Evolutionary conservation across 148 eudicot species (phyloP).

Genomic region (Chenopodium formosanum): DNA sequence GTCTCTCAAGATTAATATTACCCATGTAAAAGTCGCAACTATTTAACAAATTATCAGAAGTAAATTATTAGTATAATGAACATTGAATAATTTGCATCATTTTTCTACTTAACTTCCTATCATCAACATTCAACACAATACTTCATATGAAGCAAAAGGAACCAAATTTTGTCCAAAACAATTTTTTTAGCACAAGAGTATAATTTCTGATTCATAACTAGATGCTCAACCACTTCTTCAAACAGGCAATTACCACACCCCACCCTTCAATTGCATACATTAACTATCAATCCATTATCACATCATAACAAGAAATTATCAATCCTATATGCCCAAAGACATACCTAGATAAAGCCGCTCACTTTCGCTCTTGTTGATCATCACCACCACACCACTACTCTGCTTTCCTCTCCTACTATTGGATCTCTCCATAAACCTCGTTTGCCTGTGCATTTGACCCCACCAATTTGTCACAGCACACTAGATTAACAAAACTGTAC

Average conservation of each 20-base stretch:
- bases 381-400: slow-evolving; percentile 44
- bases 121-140: not conserved
- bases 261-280: slow-evolving; percentile 2
- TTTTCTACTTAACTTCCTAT: not conserved
- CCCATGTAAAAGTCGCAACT: no score
- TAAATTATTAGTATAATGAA: no score
- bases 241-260: not conserved
- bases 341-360: slow-evolving; percentile 80
- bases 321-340: not conserved
- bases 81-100: not conserved
- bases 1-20: no score
- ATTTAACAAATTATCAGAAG: no score
- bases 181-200: not conserved
- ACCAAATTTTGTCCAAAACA: not conserved
- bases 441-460: slow-evolving; percentile 52
- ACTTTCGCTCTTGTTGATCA: slow-evolving; percentile 63
- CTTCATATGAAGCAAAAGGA: not conserved
- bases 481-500: slow-evolving; percentile 41
- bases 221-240: not conserved
- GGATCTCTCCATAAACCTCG: slow-evolving; percentile 69
- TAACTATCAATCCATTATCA: not conserved
- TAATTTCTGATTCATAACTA: not conserved
- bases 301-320: slow-evolving; percentile 1
- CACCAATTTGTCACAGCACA: slow-evolving; percentile 23
- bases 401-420: slow-evolving; percentile 75